Percentiles rank a stretch among this genome's conserved stretches.
Evolutionary conservation across 371 early-diverging fungal genomes (phyloP).

Genomic region (Cladochytrium tenue): DNA sequence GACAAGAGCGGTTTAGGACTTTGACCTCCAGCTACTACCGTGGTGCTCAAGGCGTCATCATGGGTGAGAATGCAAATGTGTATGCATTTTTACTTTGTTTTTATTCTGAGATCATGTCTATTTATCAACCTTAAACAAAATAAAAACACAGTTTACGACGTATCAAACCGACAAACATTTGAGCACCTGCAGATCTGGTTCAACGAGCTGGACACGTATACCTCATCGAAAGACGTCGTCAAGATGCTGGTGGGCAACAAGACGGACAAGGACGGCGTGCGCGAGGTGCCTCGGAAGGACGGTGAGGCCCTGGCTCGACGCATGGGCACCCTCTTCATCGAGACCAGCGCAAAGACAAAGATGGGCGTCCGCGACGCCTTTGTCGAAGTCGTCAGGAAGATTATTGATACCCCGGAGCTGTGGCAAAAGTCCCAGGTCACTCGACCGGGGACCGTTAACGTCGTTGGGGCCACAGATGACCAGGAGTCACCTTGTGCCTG

Average conservation of each 20-base stretch:
- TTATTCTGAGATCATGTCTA: not conserved
- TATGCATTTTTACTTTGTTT: not conserved
- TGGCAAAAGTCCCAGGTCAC: slow-evolving; percentile 29
- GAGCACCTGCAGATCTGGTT: slow-evolving; percentile 91
- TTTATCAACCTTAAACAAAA: not conserved
- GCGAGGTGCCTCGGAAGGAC: slow-evolving; percentile 84
- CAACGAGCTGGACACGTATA: slow-evolving; percentile 91
- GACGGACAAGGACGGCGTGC: slow-evolving; percentile 76
- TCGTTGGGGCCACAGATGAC: not conserved
- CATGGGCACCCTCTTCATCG: slow-evolving; percentile 87
- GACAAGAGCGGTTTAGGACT: slow-evolving; percentile 99
- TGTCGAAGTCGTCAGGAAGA: slow-evolving; percentile 84
- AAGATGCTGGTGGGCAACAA: slow-evolving; percentile 98
- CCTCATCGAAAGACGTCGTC: slow-evolving; percentile 73
- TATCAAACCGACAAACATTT: slow-evolving; percentile 89
- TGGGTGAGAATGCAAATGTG: slow-evolving; percentile 63
- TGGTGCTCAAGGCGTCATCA: slow-evolving; percentile 97
- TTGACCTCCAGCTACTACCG: slow-evolving; percentile 99
- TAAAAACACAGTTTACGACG: slow-evolving; percentile 84
- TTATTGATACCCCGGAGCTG: slow-evolving; percentile 43
- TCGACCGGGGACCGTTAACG: not conserved
- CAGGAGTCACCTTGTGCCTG: not conserved
- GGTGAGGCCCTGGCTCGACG: slow-evolving; percentile 84
- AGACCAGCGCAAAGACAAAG: slow-evolving; percentile 93
- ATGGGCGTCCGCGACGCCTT: slow-evolving; percentile 85